Percentiles rank a stretch among this genome's conserved stretches.
These are phyloP conservation scores for Pulveroboletus sp. DNA, from an alignment of 768 basidiomycete species.

Conservation along the genomic window DNA sequence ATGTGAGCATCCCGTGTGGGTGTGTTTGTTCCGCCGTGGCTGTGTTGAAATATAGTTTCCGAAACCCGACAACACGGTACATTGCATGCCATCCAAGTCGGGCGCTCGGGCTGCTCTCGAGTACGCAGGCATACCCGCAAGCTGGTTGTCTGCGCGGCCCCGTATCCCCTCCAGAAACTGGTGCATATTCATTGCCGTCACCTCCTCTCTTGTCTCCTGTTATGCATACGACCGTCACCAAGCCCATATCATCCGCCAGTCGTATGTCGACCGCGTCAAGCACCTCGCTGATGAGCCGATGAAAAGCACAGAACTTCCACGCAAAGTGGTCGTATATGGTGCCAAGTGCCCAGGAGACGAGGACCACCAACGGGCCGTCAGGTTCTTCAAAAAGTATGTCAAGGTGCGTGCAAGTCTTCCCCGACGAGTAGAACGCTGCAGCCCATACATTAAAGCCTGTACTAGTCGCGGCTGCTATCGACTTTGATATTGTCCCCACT, in stretches of 20 bases:
- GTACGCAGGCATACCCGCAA: slow-evolving; percentile 65
- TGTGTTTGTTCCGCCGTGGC: slow-evolving; percentile 27
- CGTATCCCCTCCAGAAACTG: slow-evolving; percentile 88
- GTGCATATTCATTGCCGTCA: slow-evolving; percentile 85
- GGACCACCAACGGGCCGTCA: slow-evolving; percentile 77
- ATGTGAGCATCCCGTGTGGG: slow-evolving; percentile 20
- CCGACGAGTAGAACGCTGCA: slow-evolving; percentile 1
- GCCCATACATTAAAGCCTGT: slow-evolving; percentile 60
- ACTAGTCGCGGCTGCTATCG: slow-evolving; percentile 88
- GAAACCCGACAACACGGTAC: slow-evolving; percentile 13
- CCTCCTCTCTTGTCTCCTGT: slow-evolving; percentile 62
- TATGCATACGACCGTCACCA: slow-evolving; percentile 86
- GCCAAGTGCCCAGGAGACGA: slow-evolving; percentile 94
- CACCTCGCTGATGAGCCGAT: slow-evolving; percentile 68
- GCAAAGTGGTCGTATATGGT: slow-evolving; percentile 83
- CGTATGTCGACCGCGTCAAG: slow-evolving; percentile 77
- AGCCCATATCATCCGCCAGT: slow-evolving; percentile 71
- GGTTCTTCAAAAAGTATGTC: slow-evolving; percentile 94
- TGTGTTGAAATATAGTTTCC: slow-evolving; percentile 19
- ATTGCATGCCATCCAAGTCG: slow-evolving; percentile 34
- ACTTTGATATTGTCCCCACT: slow-evolving; percentile 81
- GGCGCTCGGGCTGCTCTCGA: slow-evolving; percentile 60
- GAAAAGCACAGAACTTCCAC: slow-evolving; percentile 58
- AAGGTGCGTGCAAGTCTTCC: slow-evolving; percentile 59
- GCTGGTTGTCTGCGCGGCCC: slow-evolving; percentile 82